A percentile compares a stretch with the other conserved stretches of the same genome.
These are phyloP conservation scores for Talaromyces verruculosus DNA, from an alignment of 2,329 filamentous ascomycete genomes.

Conservation along the genomic window DNA sequence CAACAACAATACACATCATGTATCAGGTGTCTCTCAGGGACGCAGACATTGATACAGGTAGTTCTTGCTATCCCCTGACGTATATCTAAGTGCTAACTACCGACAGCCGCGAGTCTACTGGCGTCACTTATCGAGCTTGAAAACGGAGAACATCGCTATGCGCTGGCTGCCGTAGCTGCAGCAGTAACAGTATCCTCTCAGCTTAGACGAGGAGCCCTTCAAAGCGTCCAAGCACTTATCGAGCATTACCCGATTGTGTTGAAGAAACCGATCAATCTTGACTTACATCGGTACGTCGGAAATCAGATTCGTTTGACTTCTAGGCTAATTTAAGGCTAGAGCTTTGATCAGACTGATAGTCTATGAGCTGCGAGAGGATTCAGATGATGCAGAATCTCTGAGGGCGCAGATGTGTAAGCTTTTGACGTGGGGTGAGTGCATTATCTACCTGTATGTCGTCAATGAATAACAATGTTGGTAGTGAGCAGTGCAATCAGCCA, in stretches of 20 bases:
- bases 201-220: slow-evolving; percentile 7
- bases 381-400: not conserved
- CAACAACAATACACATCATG: slow-evolving; percentile 69
- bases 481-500: not conserved
- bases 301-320: not conserved
- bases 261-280: slow-evolving; percentile 6
- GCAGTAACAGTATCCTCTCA: slow-evolving; percentile 10
- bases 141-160: slow-evolving; percentile 15
- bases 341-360: slow-evolving; percentile 14
- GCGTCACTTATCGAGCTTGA: slow-evolving; percentile 7
- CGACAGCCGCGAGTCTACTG: slow-evolving; percentile 8
- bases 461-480: not conserved
- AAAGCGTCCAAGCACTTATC: slow-evolving; percentile 9
- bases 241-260: not conserved
- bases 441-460: not conserved
- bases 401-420: slow-evolving; percentile 1
- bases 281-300: slow-evolving; percentile 13
- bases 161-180: slow-evolving; percentile 14
- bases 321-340: not conserved
- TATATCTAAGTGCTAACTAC: not conserved
- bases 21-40: slow-evolving; percentile 66
- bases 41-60: slow-evolving; percentile 3
- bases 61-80: not conserved
- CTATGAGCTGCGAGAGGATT: slow-evolving; percentile 5
- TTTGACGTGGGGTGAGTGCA: slow-evolving; percentile 14